Evolutionary conservation across 2,329 filamentous ascomycete genomes (phyloP), one percentile per base, ranked within the genome.

Genomic region (Fusarium redolens): DNA sequence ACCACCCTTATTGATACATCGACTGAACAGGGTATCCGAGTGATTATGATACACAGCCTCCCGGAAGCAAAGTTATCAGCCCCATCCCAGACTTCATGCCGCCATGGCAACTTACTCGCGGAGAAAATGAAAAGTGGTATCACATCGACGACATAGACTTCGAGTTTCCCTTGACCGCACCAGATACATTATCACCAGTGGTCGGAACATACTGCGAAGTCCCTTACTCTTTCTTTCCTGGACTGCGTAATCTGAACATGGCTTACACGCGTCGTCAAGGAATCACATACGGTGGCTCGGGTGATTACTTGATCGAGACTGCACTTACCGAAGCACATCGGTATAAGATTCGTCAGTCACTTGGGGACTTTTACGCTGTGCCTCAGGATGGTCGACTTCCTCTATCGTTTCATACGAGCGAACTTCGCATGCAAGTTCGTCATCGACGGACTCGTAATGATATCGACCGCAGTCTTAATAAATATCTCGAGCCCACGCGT

Each of bases 91-190:
- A 50, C 37, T 64, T 64, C 10, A 31, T 64, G 44, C 61, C 44
- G 0, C 59, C 35, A 13, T 64, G 61, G 61, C 61, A 64, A 14
- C 44, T 64, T 8, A 25, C 4, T 18, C 37, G 37, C 5, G 37
- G 44, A 30, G 20, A 38, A n/a, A 40, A 61, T 8, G 38, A 61
- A 18, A 61, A 38, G 11, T 64, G 61, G 61, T 64, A 50, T 64
- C 61, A 64, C n/a, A 50, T 64, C 30, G 61, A 64, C 9, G 61
- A 64, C 20, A 50, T 20, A 33, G 35, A 35, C 15, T 15, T 30
- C 10, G 37, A 64, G 9, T 35, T 43, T 20, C 44, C 61, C 13
- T 17, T 61, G 6, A 45, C 28, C 13, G 37, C n/a, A 2, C 28
- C 37, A 28, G 47, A 43, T 28, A 25, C 31, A 6, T 12, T 22